Conservation (phyloP, 1,284 basidiomycete species). For the Apiotrichum akiyoshidainum region DNA sequence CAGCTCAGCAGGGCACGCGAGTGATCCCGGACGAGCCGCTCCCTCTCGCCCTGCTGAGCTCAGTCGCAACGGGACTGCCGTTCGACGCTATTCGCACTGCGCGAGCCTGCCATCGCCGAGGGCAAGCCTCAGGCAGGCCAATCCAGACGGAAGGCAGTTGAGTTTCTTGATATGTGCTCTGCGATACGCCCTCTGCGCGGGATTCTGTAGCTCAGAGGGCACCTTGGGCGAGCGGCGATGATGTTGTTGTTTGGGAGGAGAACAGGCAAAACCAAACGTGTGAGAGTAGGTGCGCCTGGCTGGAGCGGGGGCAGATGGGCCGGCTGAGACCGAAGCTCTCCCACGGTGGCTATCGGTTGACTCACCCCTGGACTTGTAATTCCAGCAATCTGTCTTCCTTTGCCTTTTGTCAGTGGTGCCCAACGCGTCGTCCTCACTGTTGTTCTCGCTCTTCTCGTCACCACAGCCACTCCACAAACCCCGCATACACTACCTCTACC, state of each 20-base stretch:
- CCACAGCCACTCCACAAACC: background rate
- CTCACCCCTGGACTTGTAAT: constrained; percentile 4
- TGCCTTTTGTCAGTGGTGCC: background rate
- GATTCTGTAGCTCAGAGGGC: constrained; percentile 19
- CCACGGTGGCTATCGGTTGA: background rate
- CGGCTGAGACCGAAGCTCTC: background rate
- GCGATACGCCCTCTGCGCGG: constrained; percentile 24
- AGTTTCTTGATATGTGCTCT: constrained; percentile 15
- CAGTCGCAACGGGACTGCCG: no score
- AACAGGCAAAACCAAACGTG: background rate
- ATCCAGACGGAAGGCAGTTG: background rate
- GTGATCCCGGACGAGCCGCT: no score
- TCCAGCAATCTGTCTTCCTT: background rate
- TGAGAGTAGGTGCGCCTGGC: no score
- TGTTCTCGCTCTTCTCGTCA: background rate
- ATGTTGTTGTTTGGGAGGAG: background rate
- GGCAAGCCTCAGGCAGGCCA: background rate
- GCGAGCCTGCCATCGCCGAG: no score
- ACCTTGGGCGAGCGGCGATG: constrained; percentile 22
- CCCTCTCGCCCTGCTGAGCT: no score
- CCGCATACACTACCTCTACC: no score
- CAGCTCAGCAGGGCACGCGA: no score
- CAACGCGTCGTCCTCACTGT: background rate
- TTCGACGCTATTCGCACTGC: no score
- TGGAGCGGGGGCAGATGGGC: no score